phyloP scores from a whole-genome alignment of 306 rosid species.

The Canavalia ensiformis region DNA sequence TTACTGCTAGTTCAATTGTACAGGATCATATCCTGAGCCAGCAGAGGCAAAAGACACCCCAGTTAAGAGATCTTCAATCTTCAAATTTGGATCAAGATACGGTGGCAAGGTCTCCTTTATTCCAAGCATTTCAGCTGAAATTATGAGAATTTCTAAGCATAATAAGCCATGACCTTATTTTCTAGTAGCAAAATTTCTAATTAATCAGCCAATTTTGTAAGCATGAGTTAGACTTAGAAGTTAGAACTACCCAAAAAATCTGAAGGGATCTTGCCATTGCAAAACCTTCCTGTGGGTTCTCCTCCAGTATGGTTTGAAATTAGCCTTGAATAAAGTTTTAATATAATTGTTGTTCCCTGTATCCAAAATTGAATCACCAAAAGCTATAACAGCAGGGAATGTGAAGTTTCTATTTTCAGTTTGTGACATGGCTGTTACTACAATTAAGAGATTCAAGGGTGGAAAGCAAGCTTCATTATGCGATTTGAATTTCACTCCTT shows the following conservation, averaged over 20 bases:
- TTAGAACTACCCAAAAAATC: conserved; percentile 47
- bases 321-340: not conserved
- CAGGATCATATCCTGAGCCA: conserved; percentile 60
- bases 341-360: conserved; percentile 52
- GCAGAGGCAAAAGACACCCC: conserved; percentile 61
- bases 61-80: conserved; percentile 52
- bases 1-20: conserved; percentile 47
- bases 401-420: not conserved
- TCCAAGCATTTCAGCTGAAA: conserved; percentile 53
- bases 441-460: conserved; percentile 25
- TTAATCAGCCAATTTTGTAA: not conserved
- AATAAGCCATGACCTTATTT: not conserved
- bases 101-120: conserved; percentile 53
- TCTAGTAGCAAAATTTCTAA: not conserved
- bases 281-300: conserved; percentile 51
- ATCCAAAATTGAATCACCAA: conserved; percentile 55
- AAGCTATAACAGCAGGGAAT: conserved; percentile 46
- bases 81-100: conserved; percentile 57
- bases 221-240: not conserved
- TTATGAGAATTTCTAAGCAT: conserved; percentile 7
- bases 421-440: conserved; percentile 32
- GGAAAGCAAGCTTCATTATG: conserved; percentile 42
- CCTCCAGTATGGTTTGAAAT: conserved; percentile 46
- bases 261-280: conserved; percentile 52
- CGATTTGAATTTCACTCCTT: conserved; percentile 18